These are phyloP conservation scores for Cutaneotrichosporon sp. DNA, from an alignment of 1,284 basidiomycete species.

Conservation along the genomic window DNA sequence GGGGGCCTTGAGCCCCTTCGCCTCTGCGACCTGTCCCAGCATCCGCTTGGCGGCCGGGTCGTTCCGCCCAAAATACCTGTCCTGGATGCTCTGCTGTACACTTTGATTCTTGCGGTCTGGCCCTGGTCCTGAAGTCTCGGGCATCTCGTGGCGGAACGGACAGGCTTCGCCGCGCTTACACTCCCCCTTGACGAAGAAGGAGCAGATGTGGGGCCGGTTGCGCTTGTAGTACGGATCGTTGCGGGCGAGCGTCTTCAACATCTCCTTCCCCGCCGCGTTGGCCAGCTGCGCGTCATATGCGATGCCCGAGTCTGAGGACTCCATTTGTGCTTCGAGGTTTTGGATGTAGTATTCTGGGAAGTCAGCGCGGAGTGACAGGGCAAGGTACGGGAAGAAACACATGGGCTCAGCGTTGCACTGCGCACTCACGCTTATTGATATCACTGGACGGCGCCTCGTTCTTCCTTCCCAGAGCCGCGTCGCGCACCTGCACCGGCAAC, in stretches of 20 bases:
- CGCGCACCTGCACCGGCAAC: slow-evolving; percentile 92
- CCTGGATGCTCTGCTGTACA: slow-evolving; percentile 88
- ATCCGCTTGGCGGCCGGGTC: slow-evolving; percentile 91
- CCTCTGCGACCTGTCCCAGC: slow-evolving; percentile 64
- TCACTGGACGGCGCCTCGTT: slow-evolving; percentile 89
- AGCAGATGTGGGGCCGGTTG: slow-evolving; percentile 88
- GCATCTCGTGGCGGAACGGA: slow-evolving; percentile 90
- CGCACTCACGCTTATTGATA: slow-evolving; percentile 65
- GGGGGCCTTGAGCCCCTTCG: slow-evolving; percentile 78
- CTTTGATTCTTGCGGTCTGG: slow-evolving; percentile 55
- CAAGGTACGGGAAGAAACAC: background rate
- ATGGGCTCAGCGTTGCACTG: background rate
- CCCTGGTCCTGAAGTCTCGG: slow-evolving; percentile 65
- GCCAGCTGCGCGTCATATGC: slow-evolving; percentile 62
- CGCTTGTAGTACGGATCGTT: slow-evolving; percentile 96
- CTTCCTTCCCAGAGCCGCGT: slow-evolving; percentile 84
- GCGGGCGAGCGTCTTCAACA: slow-evolving; percentile 88
- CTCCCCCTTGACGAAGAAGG: slow-evolving; percentile 92
- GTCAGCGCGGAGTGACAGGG: background rate
- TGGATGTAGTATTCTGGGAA: slow-evolving; percentile 87
- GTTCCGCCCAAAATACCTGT: slow-evolving; percentile 82
- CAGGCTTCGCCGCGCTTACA: slow-evolving; percentile 88
- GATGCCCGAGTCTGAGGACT: slow-evolving; percentile 39
- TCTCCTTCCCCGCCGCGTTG: slow-evolving; percentile 80
- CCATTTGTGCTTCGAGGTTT: slow-evolving; percentile 77